A percentile compares a stretch with the other conserved stretches of the same genome.
Conservation (phyloP, 176 grass and related monocot species). For the Oryza meridionalis region DNA sequence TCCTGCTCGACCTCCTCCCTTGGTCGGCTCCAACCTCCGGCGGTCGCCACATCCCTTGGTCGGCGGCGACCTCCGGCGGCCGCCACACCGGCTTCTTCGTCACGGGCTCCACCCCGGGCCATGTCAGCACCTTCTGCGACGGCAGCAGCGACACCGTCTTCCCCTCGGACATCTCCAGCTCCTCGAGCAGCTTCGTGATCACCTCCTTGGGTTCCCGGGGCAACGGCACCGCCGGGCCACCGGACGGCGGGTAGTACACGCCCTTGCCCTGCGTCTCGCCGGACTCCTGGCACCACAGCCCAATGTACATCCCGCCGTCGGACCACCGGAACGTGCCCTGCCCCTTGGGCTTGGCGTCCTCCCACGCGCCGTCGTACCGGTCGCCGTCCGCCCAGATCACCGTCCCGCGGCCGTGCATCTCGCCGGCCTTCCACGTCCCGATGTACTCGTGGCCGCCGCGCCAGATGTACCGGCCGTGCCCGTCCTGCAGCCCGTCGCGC, state of each 20-base stretch:
- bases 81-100: constrained; percentile 64
- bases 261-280: constrained; percentile 60
- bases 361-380: constrained; percentile 88
- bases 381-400: constrained; percentile 69
- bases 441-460: constrained; percentile 75
- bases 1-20: constrained; percentile 44
- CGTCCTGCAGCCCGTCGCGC: constrained; percentile 65
- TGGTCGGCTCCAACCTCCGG: constrained; percentile 31
- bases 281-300: constrained; percentile 57
- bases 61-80: constrained; percentile 35
- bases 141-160: constrained; percentile 78
- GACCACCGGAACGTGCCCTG: constrained; percentile 87
- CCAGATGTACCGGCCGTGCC: constrained; percentile 78
- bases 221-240: constrained; percentile 47
- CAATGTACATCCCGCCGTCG: constrained; percentile 75
- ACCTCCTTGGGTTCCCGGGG: constrained; percentile 58
- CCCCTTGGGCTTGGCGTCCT: constrained; percentile 68
- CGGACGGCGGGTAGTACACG: constrained; percentile 74
- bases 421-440: constrained; percentile 66
- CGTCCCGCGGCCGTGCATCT: constrained; percentile 70
- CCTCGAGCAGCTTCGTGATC: constrained; percentile 52
- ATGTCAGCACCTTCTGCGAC: constrained; percentile 76
- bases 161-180: constrained; percentile 55
- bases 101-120: constrained; percentile 61
- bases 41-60: constrained; percentile 49